phyloP scores from a whole-genome alignment of 1,139 yeast genomes.

The Hansenula lynferdii region DNA sequence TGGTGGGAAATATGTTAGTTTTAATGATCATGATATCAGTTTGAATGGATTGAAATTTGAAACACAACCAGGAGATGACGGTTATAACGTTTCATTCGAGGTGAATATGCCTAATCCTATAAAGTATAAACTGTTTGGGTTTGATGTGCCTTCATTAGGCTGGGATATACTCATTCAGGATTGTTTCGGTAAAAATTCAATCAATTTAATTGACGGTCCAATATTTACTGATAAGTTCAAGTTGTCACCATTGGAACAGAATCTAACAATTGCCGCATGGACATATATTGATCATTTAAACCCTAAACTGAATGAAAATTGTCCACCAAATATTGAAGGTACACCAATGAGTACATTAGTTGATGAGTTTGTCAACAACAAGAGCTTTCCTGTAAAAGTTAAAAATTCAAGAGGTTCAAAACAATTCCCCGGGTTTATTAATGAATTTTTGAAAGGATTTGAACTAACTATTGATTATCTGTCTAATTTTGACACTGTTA shows the following conservation, averaged over 20 bases:
- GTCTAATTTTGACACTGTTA: slow-evolving; percentile 12
- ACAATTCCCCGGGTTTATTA: slow-evolving; percentile 11
- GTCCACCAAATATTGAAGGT: slow-evolving; percentile 21
- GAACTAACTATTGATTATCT: slow-evolving; percentile 14
- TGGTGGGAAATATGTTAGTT: slow-evolving; percentile 19
- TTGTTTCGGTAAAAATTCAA: slow-evolving; percentile 23
- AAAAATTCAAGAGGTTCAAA: slow-evolving; percentile 21
- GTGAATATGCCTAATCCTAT: slow-evolving; percentile 19
- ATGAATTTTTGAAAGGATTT: slow-evolving; percentile 10
- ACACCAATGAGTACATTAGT: slow-evolving; percentile 31
- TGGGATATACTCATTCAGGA: slow-evolving; percentile 29
- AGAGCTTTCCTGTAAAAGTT: slow-evolving; percentile 20
- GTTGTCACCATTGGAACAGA: slow-evolving; percentile 12
- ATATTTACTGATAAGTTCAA: slow-evolving; percentile 11
- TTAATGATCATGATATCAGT: slow-evolving; percentile 15
- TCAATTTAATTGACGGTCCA: slow-evolving; percentile 16
- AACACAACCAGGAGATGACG: slow-evolving; percentile 17
- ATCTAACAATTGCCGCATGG: slow-evolving; percentile 7
- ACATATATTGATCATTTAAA: slow-evolving; percentile 11
- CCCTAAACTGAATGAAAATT: slow-evolving; percentile 13
- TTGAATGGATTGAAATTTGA: slow-evolving; percentile 11
- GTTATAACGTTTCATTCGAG: slow-evolving; percentile 19
- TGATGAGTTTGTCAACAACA: slow-evolving; percentile 24
- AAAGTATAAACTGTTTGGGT: slow-evolving; percentile 13
- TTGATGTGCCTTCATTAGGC: slow-evolving; percentile 24